Base-by-base conservation (phyloP, 345 rosid species). In the Noccaea bulbosa region DNA sequence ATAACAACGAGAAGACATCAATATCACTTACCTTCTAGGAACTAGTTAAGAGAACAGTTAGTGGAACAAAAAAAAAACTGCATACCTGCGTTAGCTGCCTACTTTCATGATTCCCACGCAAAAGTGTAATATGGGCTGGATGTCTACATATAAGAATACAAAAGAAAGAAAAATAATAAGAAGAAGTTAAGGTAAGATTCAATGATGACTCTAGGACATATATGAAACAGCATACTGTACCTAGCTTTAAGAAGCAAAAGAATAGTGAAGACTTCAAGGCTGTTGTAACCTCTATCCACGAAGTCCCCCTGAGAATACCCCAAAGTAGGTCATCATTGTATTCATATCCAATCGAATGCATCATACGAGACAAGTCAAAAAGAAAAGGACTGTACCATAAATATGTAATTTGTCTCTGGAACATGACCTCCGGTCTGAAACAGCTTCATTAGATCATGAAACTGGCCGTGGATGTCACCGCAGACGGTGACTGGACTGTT, bases 51-150 rank as follows among this genome's bases (percentile, higher is more conserved):
- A 33, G 61, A 14, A 62, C 15, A 53, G 5, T 6, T 10, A 38
- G 33, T 15, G 33, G 54, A 15, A 57, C 15, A 50, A 67, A 51
- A 66, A 52, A 70, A 49, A n/a, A n/a, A n/a, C n/a, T 55, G 44
- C 73, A 74, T 72, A 95, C 99, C 98, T 95, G 99, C 34, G 99
- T 95, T 71, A 95, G 90, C 81, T 95, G 99, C 79, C 99, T 86
- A 80, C 99, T 95, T 79, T 95, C 98, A 78, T 92, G 98, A 79
- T 95, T 95, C 59, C 99, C 99, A 44, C 99, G 99, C 82, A 95
- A 71, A 78, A 95, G 98, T 67, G 99, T 95, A 62, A 95, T 92
- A 71, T 90, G 79, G 65, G 99, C 97, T 32, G 99, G 99, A 77
- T 95, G 84, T 84, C 98, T 95, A 75, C 71, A 81, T 64, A 62